A percentile compares a stretch with the other conserved stretches of the same genome.
These are phyloP conservation scores for Colletotrichum tanaceti DNA, from an alignment of 2,329 filamentous ascomycete species.

Conservation along the genomic window DNA sequence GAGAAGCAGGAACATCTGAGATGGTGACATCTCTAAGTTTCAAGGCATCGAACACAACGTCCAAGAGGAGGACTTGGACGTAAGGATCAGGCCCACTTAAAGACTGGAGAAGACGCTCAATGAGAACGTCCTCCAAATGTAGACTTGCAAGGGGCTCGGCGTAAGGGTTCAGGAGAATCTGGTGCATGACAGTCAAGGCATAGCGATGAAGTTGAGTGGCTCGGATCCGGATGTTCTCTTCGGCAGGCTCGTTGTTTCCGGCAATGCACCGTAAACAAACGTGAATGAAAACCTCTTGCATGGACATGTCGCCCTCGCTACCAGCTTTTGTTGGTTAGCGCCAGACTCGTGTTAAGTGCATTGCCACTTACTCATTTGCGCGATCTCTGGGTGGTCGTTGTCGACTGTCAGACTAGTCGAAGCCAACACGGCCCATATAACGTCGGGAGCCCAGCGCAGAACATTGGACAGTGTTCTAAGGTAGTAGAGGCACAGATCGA, in stretches of 20 bases:
- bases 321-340: conserved; percentile 55
- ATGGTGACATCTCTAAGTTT: conserved; percentile 67
- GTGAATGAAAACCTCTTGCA: conserved; percentile 76
- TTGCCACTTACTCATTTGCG: conserved; percentile 62
- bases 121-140: conserved; percentile 76
- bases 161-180: conserved; percentile 74
- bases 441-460: conserved; percentile 74
- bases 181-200: conserved; percentile 76
- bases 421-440: conserved; percentile 77
- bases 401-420: conserved; percentile 66
- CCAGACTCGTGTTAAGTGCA: not conserved
- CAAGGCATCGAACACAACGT: conserved; percentile 80
- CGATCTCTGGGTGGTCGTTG: conserved; percentile 58
- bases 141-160: conserved; percentile 69
- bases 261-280: conserved; percentile 73
- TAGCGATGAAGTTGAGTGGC: conserved; percentile 77
- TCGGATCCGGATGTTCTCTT: conserved; percentile 57
- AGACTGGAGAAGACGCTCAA: conserved; percentile 73
- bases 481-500: conserved; percentile 83
- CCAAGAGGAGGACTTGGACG: conserved; percentile 81
- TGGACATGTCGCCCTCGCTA: conserved; percentile 65
- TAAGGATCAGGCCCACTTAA: conserved; percentile 73
- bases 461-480: conserved; percentile 80
- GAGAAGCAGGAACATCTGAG: conserved; percentile 56
- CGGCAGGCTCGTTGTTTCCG: conserved; percentile 51